phyloP scores from a whole-genome alignment of 768 basidiomycete genomes.

The Scleroderma bovista region DNA sequence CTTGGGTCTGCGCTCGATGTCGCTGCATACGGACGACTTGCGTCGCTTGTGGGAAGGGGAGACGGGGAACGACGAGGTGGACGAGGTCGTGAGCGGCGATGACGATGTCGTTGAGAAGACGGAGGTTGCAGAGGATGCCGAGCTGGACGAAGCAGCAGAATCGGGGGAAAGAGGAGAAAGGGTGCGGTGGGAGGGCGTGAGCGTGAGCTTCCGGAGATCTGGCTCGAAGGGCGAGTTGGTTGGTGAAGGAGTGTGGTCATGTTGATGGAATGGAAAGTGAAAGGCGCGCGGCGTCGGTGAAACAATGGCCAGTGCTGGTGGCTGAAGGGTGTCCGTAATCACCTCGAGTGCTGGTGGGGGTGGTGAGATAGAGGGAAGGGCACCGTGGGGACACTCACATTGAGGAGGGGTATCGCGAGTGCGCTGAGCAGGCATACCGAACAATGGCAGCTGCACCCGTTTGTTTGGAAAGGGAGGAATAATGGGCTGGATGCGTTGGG shows the following conservation, averaged over 20 bases:
- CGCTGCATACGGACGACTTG: slow-evolving; percentile 44
- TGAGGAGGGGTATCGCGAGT: slow-evolving; percentile 67
- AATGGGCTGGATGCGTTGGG: slow-evolving; percentile 29
- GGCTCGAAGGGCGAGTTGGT: slow-evolving; percentile 70
- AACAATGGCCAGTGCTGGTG: slow-evolving; percentile 51
- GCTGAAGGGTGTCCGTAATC: slow-evolving; percentile 55
- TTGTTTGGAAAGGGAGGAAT: slow-evolving; percentile 24
- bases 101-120: slow-evolving; percentile 37
- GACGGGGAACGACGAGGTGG: slow-evolving; percentile 27
- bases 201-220: slow-evolving; percentile 45
- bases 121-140: slow-evolving; percentile 39
- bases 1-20: slow-evolving; percentile 44
- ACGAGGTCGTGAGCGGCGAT: slow-evolving; percentile 18
- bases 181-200: slow-evolving; percentile 41
- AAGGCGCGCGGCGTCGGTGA: slow-evolving; percentile 57
- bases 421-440: slow-evolving; percentile 69
- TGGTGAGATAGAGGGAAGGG: not conserved
- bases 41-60: slow-evolving; percentile 43
- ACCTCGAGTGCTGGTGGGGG: slow-evolving; percentile 63
- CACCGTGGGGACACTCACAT: slow-evolving; percentile 27
- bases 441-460: slow-evolving; percentile 32
- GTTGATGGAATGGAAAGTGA: slow-evolving; percentile 36
- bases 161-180: slow-evolving; percentile 36
- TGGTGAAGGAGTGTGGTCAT: slow-evolving; percentile 52
- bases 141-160: slow-evolving; percentile 19